Conservation (phyloP, 129 eudicot genomes). For the Tagetes patula region DNA sequence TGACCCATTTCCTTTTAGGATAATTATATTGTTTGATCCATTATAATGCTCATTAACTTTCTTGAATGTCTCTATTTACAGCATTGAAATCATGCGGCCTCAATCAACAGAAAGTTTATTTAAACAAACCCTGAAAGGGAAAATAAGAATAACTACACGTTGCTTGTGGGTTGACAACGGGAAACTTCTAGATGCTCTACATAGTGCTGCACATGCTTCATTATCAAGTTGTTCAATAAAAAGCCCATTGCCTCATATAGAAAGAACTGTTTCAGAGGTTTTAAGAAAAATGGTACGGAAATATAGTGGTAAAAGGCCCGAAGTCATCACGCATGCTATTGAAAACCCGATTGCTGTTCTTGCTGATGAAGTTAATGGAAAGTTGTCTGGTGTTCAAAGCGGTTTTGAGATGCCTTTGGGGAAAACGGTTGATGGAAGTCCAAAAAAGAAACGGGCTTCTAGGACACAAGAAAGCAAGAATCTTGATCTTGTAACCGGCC, state of each 20-base stretch:
- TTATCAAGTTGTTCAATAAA: slow-evolving; percentile 80
- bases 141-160: slow-evolving; percentile 91
- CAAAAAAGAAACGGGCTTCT: slow-evolving; percentile 39
- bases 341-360: slow-evolving; percentile 85
- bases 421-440: slow-evolving; percentile 47
- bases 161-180: slow-evolving; percentile 98
- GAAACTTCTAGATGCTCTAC: slow-evolving; percentile 89
- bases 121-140: slow-evolving; percentile 67
- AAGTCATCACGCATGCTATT: slow-evolving; percentile 79
- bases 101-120: slow-evolving; percentile 45
- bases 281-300: slow-evolving; percentile 92
- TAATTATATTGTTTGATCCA: not conserved
- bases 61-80: slow-evolving; percentile 35
- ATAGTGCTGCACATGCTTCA: slow-evolving; percentile 96
- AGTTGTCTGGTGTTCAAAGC: slow-evolving; percentile 48
- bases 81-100: slow-evolving; percentile 96
- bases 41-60: not conserved
- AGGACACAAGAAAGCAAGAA: slow-evolving; percentile 42
- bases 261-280: slow-evolving; percentile 84
- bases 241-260: slow-evolving; percentile 87
- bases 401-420: slow-evolving; percentile 37
- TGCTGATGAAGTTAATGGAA: slow-evolving; percentile 71
- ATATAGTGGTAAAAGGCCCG: slow-evolving; percentile 93
- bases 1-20: not conserved
- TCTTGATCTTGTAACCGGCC: slow-evolving; percentile 20